Evolutionary conservation across 2,329 filamentous ascomycete species (phyloP).

Genomic region (Calycina marina): DNA sequence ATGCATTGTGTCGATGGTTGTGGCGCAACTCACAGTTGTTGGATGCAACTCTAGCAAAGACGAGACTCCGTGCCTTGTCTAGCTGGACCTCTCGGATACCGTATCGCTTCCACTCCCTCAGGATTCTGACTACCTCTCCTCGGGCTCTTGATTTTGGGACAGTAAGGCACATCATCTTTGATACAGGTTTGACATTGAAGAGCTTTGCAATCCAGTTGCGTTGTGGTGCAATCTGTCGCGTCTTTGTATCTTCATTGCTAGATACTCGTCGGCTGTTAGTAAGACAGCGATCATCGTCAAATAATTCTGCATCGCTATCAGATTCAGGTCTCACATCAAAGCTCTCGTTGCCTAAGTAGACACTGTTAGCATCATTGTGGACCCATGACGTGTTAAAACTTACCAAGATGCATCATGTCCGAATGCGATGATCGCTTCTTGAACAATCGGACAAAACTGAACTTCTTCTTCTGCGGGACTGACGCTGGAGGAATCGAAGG

Average conservation of each 20-base stretch:
- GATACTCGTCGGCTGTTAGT: constrained; percentile 23
- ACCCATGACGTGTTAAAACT: constrained; percentile 8
- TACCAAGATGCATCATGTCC: constrained; percentile 19
- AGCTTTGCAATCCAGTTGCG: constrained; percentile 83
- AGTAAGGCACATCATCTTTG: constrained; percentile 58
- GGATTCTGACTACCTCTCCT: constrained; percentile 59
- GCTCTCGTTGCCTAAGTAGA: constrained; percentile 6
- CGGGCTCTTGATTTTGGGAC: constrained; percentile 59
- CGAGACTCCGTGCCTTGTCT: constrained; percentile 64
- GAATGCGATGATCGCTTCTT: constrained; percentile 16
- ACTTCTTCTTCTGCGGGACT: constrained; percentile 17
- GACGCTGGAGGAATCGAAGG: constrained; percentile 2
- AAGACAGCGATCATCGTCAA: constrained; percentile 10
- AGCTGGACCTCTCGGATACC: constrained; percentile 70
- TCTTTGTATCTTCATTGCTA: constrained; percentile 22
- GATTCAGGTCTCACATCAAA: constrained; percentile 13
- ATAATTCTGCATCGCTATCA: constrained; percentile 13
- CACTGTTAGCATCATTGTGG: too few species aligned
- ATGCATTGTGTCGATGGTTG: neutral
- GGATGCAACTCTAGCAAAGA: constrained; percentile 63
- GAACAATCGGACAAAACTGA: constrained; percentile 19
- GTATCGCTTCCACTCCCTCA: constrained; percentile 43
- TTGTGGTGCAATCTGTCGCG: constrained; percentile 44
- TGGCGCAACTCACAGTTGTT: constrained; percentile 54
- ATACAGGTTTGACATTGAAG: constrained; percentile 77